Evolutionary conservation across 768 basidiomycete species (phyloP).

Genomic region (Obba rivulosa): DNA sequence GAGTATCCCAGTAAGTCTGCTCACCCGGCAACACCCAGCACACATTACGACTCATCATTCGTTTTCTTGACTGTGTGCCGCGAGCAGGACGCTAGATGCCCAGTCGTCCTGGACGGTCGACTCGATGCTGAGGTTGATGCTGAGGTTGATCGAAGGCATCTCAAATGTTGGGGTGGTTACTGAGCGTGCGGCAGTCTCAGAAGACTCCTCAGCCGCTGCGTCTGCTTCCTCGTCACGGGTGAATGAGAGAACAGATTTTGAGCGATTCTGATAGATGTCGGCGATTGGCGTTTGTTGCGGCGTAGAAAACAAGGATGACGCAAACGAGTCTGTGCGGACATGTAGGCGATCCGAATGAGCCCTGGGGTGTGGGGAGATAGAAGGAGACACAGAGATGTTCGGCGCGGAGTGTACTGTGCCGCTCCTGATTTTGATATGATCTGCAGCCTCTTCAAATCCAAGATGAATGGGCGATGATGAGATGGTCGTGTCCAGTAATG

Average conservation of each 20-base stretch:
- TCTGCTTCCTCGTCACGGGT: conserved; percentile 6
- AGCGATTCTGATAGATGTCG: conserved; percentile 18
- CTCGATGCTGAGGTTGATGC: conserved; percentile 27
- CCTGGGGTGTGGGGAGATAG: conserved; percentile 1
- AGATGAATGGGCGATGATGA: conserved; percentile 22
- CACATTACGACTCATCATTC: too few relatives aligned
- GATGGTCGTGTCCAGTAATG: conserved; percentile 21
- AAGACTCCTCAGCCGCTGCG: not conserved
- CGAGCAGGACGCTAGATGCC: conserved; percentile 68
- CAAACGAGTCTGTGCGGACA: conserved; percentile 16
- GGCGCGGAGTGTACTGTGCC: conserved; percentile 6
- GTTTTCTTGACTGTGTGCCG: conserved; percentile 26
- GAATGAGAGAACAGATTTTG: conserved; percentile 14
- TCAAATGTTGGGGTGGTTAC: conserved; percentile 32
- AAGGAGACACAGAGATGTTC: not conserved
- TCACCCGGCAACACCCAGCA: too few relatives aligned
- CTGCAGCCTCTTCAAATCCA: conserved; percentile 11
- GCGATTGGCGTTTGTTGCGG: conserved; percentile 25
- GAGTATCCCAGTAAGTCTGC: too few relatives aligned
- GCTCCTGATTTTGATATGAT: not conserved
- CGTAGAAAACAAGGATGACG: conserved; percentile 20
- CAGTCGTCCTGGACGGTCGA: conserved; percentile 55
- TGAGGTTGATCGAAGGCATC: conserved; percentile 37
- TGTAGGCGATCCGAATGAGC: conserved; percentile 3
- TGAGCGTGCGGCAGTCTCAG: conserved; percentile 4